Percentiles rank a stretch among this genome's conserved stretches.
These are phyloP conservation scores for Dothistroma septosporum DNA, from an alignment of 2,329 filamentous ascomycete species.

Conservation along the genomic window DNA sequence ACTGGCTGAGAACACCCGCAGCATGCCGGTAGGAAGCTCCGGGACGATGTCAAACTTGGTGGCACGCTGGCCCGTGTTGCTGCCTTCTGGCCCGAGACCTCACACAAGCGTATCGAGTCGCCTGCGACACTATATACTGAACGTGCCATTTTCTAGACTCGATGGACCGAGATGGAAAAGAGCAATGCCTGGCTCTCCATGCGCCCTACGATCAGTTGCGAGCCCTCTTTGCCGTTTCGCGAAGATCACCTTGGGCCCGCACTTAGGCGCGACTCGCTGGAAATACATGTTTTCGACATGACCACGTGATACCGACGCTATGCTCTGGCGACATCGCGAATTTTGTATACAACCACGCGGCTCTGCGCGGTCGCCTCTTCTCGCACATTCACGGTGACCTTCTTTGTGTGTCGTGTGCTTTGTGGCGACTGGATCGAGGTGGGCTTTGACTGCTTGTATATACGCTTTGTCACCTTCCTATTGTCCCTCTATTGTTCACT, in stretches of 20 bases:
- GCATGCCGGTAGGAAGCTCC: constrained; percentile 3
- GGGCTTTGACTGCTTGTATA: constrained; percentile 13
- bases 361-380: constrained; percentile 2
- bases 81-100: constrained; percentile 13
- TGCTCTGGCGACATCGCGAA: constrained; percentile 2
- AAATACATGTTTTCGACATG: constrained; percentile 7
- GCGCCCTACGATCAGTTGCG: constrained; percentile 10
- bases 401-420: constrained; percentile 18
- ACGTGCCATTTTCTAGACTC: constrained; percentile 12
- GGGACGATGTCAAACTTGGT: constrained; percentile 6
- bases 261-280: constrained; percentile 12
- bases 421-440: constrained; percentile 7
- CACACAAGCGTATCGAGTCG: constrained; percentile 21
- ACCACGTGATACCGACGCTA: constrained; percentile 11
- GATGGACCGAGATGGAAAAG: constrained; percentile 1
- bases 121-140: constrained; percentile 16
- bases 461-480: constrained; percentile 17
- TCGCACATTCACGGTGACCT: constrained; percentile 8
- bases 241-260: constrained; percentile 12
- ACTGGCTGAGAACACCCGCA: constrained; percentile 14
- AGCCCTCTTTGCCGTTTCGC: constrained; percentile 13
- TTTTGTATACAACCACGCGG: background rate
- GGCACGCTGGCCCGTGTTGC: constrained; percentile 11
- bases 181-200: constrained; percentile 14
- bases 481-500: constrained; percentile 18